These are phyloP conservation scores for Mitragyna speciosa DNA, from an alignment of 257 asterid species.

Conservation along the genomic window DNA sequence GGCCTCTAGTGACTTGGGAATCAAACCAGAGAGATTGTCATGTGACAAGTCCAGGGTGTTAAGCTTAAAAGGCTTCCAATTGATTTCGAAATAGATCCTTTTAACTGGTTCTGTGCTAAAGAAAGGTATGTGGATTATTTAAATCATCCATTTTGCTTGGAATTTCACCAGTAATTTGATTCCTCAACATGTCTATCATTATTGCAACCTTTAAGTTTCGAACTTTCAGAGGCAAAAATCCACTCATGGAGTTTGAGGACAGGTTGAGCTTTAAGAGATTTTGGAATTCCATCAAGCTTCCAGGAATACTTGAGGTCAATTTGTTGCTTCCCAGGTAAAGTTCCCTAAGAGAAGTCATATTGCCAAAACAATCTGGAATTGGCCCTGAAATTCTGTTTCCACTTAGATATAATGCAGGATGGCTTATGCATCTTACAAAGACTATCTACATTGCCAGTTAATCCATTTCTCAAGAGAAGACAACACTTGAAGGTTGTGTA, in stretches of 20 bases:
- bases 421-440: too few species aligned
- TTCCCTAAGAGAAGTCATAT: not conserved
- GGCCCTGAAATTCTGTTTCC: not conserved
- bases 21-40: too few species aligned
- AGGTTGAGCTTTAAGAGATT: not conserved
- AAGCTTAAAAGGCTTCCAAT: too few species aligned
- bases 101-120: too few species aligned
- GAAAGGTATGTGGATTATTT: too few species aligned
- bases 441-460: not conserved
- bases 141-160: too few species aligned
- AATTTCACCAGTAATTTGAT: too few species aligned
- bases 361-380: not conserved
- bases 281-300: not conserved
- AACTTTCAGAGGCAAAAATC: not conserved
- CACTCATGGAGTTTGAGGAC: slow-evolving; percentile 1
- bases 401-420: not conserved
- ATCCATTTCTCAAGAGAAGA: not conserved
- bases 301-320: not conserved
- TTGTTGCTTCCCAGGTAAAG: not conserved
- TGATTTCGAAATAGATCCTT: too few species aligned
- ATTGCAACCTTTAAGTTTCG: not conserved
- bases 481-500: not conserved
- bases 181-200: not conserved
- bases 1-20: too few species aligned
- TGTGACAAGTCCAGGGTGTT: too few species aligned